Evolutionary conservation across 2,329 filamentous ascomycete species (phyloP).

Genomic region (Chaetomiaceae sp.): DNA sequence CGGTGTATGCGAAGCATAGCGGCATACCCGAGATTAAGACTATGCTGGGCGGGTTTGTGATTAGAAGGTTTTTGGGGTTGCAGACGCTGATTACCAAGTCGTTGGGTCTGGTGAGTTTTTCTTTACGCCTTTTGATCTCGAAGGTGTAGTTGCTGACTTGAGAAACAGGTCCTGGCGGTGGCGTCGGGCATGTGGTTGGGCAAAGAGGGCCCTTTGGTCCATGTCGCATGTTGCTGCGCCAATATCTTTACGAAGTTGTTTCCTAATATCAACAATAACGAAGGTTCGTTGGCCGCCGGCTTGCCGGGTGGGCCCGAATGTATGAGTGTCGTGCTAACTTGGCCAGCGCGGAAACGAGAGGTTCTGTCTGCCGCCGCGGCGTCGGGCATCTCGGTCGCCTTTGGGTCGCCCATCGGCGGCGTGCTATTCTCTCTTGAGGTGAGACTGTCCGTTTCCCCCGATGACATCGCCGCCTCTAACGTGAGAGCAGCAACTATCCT

Average conservation of each 20-base stretch:
- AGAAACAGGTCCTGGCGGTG: constrained; percentile 77
- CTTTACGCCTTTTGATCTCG: background rate
- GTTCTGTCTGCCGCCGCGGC: constrained; percentile 88
- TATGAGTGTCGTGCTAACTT: constrained; percentile 6
- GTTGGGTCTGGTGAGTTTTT: constrained; percentile 63
- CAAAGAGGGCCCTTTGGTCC: constrained; percentile 91
- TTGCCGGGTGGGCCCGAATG: background rate
- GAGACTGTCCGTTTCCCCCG: too few relatives aligned
- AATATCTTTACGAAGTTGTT: constrained; percentile 93
- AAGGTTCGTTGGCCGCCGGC: constrained; percentile 56
- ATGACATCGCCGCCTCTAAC: constrained; percentile 5
- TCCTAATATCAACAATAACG: constrained; percentile 73
- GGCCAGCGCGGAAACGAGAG: constrained; percentile 79
- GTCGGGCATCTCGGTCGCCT: constrained; percentile 88
- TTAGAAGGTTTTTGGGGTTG: constrained; percentile 74
- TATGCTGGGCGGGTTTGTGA: constrained; percentile 88
- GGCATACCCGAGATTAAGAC: constrained; percentile 99
- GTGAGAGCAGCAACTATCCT: constrained; percentile 69
- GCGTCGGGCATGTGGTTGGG: constrained; percentile 94
- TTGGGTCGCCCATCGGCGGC: constrained; percentile 88
- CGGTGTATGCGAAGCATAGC: constrained; percentile 84
- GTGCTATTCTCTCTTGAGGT: constrained; percentile 94
- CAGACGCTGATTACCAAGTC: constrained; percentile 93
- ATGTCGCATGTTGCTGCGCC: constrained; percentile 94
- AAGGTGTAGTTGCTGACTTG: constrained; percentile 18